Base-by-base conservation (phyloP, 225 moss, liverwort and hornwort genomes). In the Polytrichum formosum region DNA sequence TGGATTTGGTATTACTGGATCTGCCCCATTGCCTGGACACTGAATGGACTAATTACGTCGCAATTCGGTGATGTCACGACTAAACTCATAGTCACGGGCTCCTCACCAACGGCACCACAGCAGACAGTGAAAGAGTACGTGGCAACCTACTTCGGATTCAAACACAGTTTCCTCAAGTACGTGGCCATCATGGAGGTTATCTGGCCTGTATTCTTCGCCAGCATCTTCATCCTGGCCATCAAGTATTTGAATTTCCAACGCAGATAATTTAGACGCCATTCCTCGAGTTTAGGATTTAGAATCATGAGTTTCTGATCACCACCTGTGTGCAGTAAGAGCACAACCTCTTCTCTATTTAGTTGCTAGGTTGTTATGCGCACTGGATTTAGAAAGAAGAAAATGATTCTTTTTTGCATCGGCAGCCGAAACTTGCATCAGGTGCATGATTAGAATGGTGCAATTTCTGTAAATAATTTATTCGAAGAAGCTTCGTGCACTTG, bases 1-100 rank as follows among this genome's bases (percentile, higher is more conserved):
- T 86, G 82, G 85, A 85, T 85, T 35, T 82, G 79, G 85, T 85
- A 85, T 69, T 85, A 85, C 60, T 82, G 77, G 82, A 67, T 86
- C 1, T 86, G 85, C 22, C 80, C 82, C 1, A 55, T 80, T 16
- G 82, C 85, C 1, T 86, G 82, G 82, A 54, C 79, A 2, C 55
- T 82, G 56, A 77, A 77, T 33, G 82, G 82, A 56, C 82, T 86
- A 9, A 72, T 73, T n/a, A 82, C 77, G 63, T 86, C 82, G 28
- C 85, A 86, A 70, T 86, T 82, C 0, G 82, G 82, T 0, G 77
- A 82, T 33, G 77, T 86, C 59, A 75, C 37, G 4, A 64, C 72
- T 4, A 0, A 1, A 2, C 18, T 86, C 1, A 31, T 0, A 6
- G 6, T 82, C 0, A 10, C 16, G 10, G 46, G 46, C 46, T 46